Evolutionary conservation across 208 protist species (phyloP).

Genomic region (Lotmaria passim): DNA sequence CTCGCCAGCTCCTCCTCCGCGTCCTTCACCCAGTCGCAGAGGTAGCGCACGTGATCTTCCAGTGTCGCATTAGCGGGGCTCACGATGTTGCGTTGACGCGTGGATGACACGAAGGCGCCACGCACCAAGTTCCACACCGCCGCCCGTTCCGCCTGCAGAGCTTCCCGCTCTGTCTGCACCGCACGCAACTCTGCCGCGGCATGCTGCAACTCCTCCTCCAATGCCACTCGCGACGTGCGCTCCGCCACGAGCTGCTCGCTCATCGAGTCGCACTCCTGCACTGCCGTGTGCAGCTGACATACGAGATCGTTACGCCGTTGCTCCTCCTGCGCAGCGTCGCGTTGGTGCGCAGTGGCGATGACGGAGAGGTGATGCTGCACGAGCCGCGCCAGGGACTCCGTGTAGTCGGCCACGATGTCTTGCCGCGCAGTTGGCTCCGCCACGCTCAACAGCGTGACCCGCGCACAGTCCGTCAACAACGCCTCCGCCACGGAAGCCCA

Average conservation of each 20-base stretch:
- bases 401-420: constrained; percentile 9
- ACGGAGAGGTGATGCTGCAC: constrained; percentile 8
- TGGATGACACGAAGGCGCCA: neutral
- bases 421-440: constrained; percentile 39
- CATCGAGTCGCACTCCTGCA: constrained; percentile 11
- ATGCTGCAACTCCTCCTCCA: constrained; percentile 21
- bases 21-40: constrained; percentile 15
- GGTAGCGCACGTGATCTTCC: constrained; percentile 22
- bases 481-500: constrained; percentile 41
- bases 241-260: constrained; percentile 4
- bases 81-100: neutral
- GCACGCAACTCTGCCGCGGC: constrained; percentile 3
- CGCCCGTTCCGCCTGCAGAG: constrained; percentile 13
- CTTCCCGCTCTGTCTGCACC: constrained; percentile 11
- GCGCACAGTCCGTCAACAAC: constrained; percentile 31
- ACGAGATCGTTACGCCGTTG: constrained; percentile 3
- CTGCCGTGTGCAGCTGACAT: neutral
- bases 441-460: constrained; percentile 25
- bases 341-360: constrained; percentile 2
- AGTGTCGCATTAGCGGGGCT: constrained; percentile 12
- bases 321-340: constrained; percentile 4
- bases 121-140: constrained; percentile 18
- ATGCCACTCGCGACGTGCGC: constrained; percentile 5
- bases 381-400: constrained; percentile 9
- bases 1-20: constrained; percentile 1